Conservation (phyloP, 179 eudicot species). For the Camellia oleifera region DNA sequence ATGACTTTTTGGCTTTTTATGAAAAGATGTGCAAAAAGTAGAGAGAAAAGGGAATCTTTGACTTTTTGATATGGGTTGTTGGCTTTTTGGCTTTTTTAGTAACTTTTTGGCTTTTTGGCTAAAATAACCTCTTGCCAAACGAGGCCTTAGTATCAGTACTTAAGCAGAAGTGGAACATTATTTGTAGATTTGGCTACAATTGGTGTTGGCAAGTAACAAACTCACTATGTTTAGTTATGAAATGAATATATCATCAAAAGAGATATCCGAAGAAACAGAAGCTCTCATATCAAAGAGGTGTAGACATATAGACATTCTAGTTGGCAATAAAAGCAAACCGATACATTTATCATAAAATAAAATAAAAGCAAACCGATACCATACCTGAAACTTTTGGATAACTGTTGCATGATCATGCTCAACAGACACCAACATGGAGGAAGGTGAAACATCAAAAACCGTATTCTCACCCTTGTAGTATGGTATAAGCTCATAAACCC, state of each 20-base stretch:
- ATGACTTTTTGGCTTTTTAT: too few relatives aligned
- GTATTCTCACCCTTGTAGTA: constrained; percentile 97
- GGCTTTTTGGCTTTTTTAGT: too few relatives aligned
- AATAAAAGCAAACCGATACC: constrained; percentile 6
- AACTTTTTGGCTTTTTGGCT: too few relatives aligned
- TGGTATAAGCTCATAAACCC: constrained; percentile 82
- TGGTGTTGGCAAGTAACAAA: background rate
- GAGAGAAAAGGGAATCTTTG: too few relatives aligned
- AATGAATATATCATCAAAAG: background rate
- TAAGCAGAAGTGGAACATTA: background rate
- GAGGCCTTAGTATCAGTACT: background rate
- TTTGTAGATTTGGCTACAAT: background rate
- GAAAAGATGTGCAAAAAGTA: too few relatives aligned
- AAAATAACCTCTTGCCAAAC: too few relatives aligned
- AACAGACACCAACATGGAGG: constrained; percentile 64
- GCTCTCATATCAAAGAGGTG: background rate
- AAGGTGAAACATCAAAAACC: constrained; percentile 92
- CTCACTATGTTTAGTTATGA: background rate
- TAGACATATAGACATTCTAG: background rate
- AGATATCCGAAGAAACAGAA: background rate
- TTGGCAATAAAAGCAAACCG: background rate
- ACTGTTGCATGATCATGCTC: constrained; percentile 77
- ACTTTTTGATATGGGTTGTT: too few relatives aligned
- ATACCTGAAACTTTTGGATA: constrained; percentile 85
- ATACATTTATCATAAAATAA: background rate